Conservation (phyloP, 148 eudicot genomes). For the Cornus controversa region DNA sequence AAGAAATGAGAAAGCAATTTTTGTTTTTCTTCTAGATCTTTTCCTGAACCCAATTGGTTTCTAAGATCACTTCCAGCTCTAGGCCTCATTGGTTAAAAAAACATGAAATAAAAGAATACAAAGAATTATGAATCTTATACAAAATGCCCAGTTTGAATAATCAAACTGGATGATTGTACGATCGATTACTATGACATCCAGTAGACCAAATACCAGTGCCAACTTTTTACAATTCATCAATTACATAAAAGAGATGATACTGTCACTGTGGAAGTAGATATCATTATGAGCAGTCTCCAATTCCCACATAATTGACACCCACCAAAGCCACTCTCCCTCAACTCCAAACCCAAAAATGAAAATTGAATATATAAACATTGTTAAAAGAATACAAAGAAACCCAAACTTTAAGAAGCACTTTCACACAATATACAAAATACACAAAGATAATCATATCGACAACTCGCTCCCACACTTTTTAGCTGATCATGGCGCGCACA, state of each 20-base stretch:
- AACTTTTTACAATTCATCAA: background rate
- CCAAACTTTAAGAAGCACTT: slow-evolving; percentile 14
- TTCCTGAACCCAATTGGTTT: no score
- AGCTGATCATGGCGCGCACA: background rate
- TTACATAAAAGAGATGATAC: background rate
- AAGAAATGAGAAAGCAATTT: no score
- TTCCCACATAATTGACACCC: slow-evolving; percentile 2
- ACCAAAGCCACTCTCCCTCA: slow-evolving; percentile 7
- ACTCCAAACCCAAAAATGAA: slow-evolving; percentile 16
- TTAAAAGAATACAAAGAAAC: slow-evolving; percentile 3
- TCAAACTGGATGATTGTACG: no score
- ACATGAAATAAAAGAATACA: no score
- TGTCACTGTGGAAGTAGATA: background rate
- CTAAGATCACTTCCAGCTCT: no score
- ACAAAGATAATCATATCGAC: slow-evolving; percentile 25
- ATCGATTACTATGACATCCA: no score
- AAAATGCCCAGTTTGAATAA: no score
- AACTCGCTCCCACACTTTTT: slow-evolving; percentile 6
- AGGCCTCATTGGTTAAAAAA: no score
- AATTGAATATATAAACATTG: slow-evolving; percentile 2
- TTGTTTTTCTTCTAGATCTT: no score
- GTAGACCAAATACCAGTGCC: background rate
- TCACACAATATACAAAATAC: slow-evolving; percentile 52
- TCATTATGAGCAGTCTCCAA: slow-evolving; percentile 8
- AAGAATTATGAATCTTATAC: no score